Conservation (phyloP, 1,284 basidiomycete species). For the Xerocomus amazonicus region DNA sequence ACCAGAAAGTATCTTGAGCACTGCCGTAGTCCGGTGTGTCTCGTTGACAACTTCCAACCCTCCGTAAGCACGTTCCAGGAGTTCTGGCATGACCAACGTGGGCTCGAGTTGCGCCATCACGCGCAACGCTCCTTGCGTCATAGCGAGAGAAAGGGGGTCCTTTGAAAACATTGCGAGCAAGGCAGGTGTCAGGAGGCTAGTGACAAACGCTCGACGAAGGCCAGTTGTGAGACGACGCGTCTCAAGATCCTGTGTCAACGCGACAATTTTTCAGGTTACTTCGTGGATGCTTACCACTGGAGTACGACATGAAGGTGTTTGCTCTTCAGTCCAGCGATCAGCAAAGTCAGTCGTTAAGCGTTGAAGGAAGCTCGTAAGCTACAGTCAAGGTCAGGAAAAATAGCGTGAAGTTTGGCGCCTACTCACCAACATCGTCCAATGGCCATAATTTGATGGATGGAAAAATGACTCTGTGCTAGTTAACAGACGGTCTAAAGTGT, state of each 20-base stretch:
- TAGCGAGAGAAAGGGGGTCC: slow-evolving; percentile 63
- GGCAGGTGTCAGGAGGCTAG: slow-evolving; percentile 81
- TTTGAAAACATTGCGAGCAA: slow-evolving; percentile 96
- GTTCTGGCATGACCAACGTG: slow-evolving; percentile 84
- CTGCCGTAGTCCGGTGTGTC: slow-evolving; percentile 90
- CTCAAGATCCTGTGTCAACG: slow-evolving; percentile 35
- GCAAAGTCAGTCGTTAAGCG: slow-evolving; percentile 79
- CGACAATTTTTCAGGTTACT: background rate
- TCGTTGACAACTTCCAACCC: slow-evolving; percentile 94
- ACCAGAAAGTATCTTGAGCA: slow-evolving; percentile 83
- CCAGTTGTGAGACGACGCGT: slow-evolving; percentile 73
- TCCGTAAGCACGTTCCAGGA: slow-evolving; percentile 88
- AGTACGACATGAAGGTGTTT: slow-evolving; percentile 75
- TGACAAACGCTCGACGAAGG: slow-evolving; percentile 84
- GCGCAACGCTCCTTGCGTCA: slow-evolving; percentile 70
- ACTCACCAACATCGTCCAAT: slow-evolving; percentile 67
- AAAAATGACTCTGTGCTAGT: slow-evolving; percentile 94
- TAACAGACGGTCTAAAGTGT: slow-evolving; percentile 84
- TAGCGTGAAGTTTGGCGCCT: background rate
- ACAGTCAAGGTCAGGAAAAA: slow-evolving; percentile 11
- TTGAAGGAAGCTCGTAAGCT: slow-evolving; percentile 35
- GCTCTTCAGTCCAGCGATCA: slow-evolving; percentile 82
- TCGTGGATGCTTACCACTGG: slow-evolving; percentile 53
- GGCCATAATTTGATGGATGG: slow-evolving; percentile 80
- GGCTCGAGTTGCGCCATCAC: slow-evolving; percentile 83